These are phyloP conservation scores for Ogataea henricii DNA, from an alignment of 805 yeast species.

Conservation along the genomic window DNA sequence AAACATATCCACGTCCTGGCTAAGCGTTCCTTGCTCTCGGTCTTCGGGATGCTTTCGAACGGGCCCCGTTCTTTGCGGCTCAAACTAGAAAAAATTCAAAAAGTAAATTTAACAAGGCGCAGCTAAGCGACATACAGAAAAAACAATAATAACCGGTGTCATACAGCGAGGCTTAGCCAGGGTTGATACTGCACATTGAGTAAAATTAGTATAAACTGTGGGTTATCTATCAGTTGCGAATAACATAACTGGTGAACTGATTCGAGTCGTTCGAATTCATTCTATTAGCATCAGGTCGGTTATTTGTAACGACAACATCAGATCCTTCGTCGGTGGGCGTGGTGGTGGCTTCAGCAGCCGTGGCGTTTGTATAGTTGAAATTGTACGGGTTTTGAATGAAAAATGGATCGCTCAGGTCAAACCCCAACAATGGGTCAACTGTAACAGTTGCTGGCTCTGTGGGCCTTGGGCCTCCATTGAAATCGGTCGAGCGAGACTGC, in stretches of 20 bases:
- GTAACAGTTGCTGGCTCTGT: slow-evolving; percentile 18
- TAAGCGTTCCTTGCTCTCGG: too few relatives aligned
- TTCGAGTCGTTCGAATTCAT: slow-evolving; percentile 25
- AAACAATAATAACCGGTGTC: not conserved
- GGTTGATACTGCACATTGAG: not conserved
- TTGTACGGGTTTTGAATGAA: slow-evolving; percentile 53
- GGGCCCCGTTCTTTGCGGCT: too few relatives aligned
- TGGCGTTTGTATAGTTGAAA: slow-evolving; percentile 37
- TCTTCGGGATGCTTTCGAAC: too few relatives aligned
- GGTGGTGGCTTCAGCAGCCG: slow-evolving; percentile 2
- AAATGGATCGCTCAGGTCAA: slow-evolving; percentile 50
- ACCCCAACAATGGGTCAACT: slow-evolving; percentile 42
- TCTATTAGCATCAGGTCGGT: slow-evolving; percentile 18
- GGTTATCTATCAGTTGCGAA: slow-evolving; percentile 9
- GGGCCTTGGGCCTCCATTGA: slow-evolving; percentile 2
- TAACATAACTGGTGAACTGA: slow-evolving; percentile 19
- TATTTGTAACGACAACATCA: not conserved
- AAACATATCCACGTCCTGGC: too few relatives aligned
- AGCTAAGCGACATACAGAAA: not conserved
- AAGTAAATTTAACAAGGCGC: not conserved
- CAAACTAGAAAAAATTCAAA: not conserved
- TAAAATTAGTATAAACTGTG: not conserved
- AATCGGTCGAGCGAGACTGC: slow-evolving; percentile 10
- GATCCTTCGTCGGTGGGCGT: slow-evolving; percentile 1
- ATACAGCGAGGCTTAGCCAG: not conserved